A percentile compares a stretch with the other conserved stretches of the same genome.
Conservation (phyloP, 176 grass and related monocot species). For the Hordeum marinum region DNA sequence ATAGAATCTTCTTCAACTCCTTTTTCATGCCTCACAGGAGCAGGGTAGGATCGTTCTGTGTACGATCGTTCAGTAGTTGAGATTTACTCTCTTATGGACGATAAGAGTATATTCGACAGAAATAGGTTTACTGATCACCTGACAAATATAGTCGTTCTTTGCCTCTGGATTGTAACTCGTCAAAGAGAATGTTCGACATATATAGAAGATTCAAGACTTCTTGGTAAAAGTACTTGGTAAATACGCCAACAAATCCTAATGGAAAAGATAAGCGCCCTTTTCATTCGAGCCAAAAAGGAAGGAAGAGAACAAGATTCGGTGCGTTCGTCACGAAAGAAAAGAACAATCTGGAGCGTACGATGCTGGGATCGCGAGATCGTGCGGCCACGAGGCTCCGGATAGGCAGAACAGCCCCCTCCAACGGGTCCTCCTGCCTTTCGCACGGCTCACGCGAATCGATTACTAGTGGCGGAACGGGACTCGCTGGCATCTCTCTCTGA, state of each 20-base stretch:
- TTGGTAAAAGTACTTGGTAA: neutral
- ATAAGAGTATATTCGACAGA: no score
- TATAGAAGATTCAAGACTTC: no score
- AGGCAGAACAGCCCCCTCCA: neutral
- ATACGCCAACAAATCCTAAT: neutral
- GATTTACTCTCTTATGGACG: no score
- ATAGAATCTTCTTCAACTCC: no score
- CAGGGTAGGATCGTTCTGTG: no score
- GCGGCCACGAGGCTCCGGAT: neutral
- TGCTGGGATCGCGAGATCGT: neutral
- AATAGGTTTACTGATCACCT: no score
- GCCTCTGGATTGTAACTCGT: no score
- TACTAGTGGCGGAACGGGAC: conserved; percentile 26
- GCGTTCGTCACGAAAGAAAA: neutral
- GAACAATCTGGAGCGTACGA: neutral
- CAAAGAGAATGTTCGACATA: no score
- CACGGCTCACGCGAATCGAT: neutral
- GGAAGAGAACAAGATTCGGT: neutral
- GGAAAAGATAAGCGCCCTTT: neutral
- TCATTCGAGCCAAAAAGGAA: neutral
- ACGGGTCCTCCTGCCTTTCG: neutral
- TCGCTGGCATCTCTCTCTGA: conserved; percentile 27
- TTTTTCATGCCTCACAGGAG: no score
- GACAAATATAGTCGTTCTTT: no score
- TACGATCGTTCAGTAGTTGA: no score